phyloP scores from a whole-genome alignment of 169 alveolate genomes.

The Blepharisma undulans region DNA sequence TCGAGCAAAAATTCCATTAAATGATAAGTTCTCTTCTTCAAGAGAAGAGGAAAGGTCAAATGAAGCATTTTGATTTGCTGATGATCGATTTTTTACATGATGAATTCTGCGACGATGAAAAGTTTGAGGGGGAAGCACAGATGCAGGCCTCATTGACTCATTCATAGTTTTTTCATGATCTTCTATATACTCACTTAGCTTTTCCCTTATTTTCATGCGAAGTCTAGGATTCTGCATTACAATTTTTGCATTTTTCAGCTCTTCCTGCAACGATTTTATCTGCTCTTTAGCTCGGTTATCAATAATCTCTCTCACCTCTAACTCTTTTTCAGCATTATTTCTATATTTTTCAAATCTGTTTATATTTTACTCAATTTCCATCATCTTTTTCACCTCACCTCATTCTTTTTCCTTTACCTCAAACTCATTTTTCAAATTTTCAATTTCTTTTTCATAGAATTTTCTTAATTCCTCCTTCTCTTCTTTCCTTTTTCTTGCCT shows the following conservation, averaged over 20 bases:
- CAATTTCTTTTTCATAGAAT: background rate
- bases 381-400: background rate
- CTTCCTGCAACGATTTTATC: background rate
- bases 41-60: background rate
- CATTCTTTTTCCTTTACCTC: background rate
- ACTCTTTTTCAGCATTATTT: background rate
- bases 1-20: background rate
- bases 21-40: background rate
- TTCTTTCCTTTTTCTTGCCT: background rate
- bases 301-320: background rate
- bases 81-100: background rate
- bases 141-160: background rate
- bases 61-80: background rate
- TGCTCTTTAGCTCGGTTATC: background rate
- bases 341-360: background rate
- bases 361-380: background rate
- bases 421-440: background rate
- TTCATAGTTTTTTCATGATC: background rate
- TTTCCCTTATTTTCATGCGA: background rate
- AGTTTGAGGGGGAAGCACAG: background rate
- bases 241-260: conserved; percentile 10
- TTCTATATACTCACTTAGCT: conserved; percentile 13
- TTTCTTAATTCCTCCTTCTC: background rate
- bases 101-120: background rate
- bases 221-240: conserved; percentile 29